Percentiles rank a stretch among this genome's conserved stretches.
These are phyloP conservation scores for Macaranga tanarius DNA, from an alignment of 441 rosid genomes.

Conservation along the genomic window DNA sequence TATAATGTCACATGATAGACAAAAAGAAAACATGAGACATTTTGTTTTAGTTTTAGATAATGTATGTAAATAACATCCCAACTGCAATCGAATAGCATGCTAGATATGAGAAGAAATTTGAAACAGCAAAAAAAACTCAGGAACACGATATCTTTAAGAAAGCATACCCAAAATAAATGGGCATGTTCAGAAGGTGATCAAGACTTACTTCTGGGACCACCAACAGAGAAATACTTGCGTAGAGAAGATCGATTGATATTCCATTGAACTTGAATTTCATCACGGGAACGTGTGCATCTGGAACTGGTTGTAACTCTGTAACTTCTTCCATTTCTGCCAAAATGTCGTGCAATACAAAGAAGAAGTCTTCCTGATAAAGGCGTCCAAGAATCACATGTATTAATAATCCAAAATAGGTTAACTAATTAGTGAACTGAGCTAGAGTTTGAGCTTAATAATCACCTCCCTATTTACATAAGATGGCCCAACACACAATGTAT, in stretches of 20 bases:
- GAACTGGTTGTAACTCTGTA: conserved; percentile 65
- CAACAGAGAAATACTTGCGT: conserved; percentile 53
- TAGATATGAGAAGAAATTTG: not conserved
- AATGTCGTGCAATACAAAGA: conserved; percentile 48
- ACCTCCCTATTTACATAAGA: conserved; percentile 70
- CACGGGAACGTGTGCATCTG: conserved; percentile 81
- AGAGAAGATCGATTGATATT: conserved; percentile 65
- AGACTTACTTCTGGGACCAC: conserved; percentile 59
- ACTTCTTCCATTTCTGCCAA: conserved; percentile 63
- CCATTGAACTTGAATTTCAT: conserved; percentile 73
- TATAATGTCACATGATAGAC: not conserved
- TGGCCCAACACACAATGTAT: conserved; percentile 70
- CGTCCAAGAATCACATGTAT: not conserved
- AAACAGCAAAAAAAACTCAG: not conserved
- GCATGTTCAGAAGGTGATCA: not conserved
- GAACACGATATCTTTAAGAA: not conserved
- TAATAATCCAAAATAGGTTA: not conserved
- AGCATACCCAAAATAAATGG: not conserved
- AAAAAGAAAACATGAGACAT: not conserved
- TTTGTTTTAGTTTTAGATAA: not conserved
- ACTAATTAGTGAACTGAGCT: conserved; percentile 6
- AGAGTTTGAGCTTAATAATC: not conserved
- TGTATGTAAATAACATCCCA: not conserved
- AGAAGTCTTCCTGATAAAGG: conserved; percentile 54
- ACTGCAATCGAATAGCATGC: not conserved